These are phyloP conservation scores for Chrysosporium queenslandicum DNA, from an alignment of 2,329 filamentous ascomycete genomes.

Conservation along the genomic window DNA sequence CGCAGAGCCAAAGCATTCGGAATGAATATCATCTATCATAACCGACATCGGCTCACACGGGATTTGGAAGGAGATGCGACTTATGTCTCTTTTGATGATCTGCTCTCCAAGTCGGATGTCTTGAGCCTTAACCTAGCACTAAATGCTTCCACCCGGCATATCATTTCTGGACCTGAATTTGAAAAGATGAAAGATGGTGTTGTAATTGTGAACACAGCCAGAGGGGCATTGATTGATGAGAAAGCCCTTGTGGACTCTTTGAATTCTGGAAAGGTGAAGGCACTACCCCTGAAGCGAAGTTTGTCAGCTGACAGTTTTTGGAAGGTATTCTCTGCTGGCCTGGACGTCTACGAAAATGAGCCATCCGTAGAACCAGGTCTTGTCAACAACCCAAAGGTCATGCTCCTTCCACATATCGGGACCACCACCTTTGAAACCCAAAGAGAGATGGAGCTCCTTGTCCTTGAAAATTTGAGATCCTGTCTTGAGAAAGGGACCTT, in stretches of 20 bases:
- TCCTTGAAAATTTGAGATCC: constrained; percentile 48
- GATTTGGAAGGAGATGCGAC: constrained; percentile 35
- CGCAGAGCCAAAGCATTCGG: constrained; percentile 38
- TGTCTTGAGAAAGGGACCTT: constrained; percentile 49
- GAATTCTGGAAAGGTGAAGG: constrained; percentile 35
- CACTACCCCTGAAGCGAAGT: background rate
- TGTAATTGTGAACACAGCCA: constrained; percentile 30
- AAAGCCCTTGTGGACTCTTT: constrained; percentile 38
- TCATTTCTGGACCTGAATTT: constrained; percentile 39
- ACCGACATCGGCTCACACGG: constrained; percentile 33
- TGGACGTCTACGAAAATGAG: constrained; percentile 42
- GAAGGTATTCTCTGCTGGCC: constrained; percentile 35
- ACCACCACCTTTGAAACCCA: constrained; percentile 52
- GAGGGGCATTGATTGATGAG: constrained; percentile 33
- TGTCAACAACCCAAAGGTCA: constrained; percentile 36
- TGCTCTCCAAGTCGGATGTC: constrained; percentile 39
- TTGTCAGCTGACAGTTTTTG: background rate
- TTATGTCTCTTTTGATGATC: constrained; percentile 39
- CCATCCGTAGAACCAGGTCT: constrained; percentile 41
- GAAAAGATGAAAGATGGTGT: constrained; percentile 29
- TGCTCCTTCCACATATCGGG: constrained; percentile 51
- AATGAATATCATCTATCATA: constrained; percentile 41
- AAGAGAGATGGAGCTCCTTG: constrained; percentile 52
- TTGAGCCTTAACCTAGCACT: constrained; percentile 39
- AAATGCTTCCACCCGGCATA: constrained; percentile 38